Evolutionary conservation across 805 yeast genomes (phyloP).

Genomic region (Komagataella ulmi): DNA sequence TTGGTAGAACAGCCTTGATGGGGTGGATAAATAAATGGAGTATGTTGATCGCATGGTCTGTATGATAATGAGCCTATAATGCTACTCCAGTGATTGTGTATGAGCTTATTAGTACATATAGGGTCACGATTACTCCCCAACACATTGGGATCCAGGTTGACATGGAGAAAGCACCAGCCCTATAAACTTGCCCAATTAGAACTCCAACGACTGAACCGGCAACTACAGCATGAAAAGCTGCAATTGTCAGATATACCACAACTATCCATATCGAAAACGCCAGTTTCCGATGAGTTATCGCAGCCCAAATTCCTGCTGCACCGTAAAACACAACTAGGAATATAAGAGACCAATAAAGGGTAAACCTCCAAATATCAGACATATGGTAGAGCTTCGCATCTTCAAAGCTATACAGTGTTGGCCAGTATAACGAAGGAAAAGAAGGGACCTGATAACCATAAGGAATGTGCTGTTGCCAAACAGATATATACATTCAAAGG

Average conservation of each 20-base stretch:
- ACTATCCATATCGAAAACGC: constrained; percentile 27
- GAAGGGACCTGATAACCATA: constrained; percentile 69
- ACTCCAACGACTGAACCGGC: constrained; percentile 73
- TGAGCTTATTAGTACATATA: constrained; percentile 54
- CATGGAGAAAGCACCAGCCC: constrained; percentile 74
- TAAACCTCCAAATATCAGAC: constrained; percentile 70
- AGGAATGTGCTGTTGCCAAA: constrained; percentile 24
- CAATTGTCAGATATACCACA: constrained; percentile 33
- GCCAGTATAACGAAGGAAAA: constrained; percentile 79
- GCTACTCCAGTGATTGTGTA: constrained; percentile 43
- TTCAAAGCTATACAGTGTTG: constrained; percentile 18
- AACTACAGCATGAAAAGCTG: constrained; percentile 50
- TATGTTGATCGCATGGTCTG: neutral
- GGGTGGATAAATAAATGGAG: neutral
- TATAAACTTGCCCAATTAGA: constrained; percentile 59
- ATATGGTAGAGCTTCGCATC: constrained; percentile 51
- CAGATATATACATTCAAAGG: neutral
- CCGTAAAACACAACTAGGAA: constrained; percentile 49
- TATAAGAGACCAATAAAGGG: constrained; percentile 70
- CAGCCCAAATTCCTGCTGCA: constrained; percentile 52
- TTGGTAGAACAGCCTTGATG: neutral
- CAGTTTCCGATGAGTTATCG: constrained; percentile 29
- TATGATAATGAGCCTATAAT: constrained; percentile 11
- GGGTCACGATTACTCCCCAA: constrained; percentile 57
- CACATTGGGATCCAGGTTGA: constrained; percentile 91